Base-by-base conservation (phyloP, 768 basidiomycete species). In the Boletus subparvulus region DNA sequence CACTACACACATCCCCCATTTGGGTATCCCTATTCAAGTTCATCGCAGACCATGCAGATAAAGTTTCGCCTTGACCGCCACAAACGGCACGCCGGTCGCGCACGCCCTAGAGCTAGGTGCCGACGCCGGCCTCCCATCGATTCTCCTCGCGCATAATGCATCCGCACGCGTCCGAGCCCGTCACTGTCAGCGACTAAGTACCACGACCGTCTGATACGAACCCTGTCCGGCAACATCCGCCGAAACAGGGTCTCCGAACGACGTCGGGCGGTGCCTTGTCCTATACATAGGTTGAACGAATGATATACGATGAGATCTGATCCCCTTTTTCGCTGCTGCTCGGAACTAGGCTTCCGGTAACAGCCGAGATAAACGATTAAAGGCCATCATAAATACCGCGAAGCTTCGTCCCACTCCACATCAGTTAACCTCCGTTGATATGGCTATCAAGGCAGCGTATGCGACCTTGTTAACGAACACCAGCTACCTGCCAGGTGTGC, bases 381-480 rank as follows among this genome's bases (percentile, higher is more conserved):
- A 28, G 28, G 6, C 6, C 28, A 28, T 28, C 28, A 6, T 28
- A 28, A 4, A 28, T 28, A 28, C 28, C 28, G 30, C 3, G 6
- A 28, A 11, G 32, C 32, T 32, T 32, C 32, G 11, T 30, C 32
- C 32, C 10, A 11, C 32, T 32, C 1, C 32, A 32, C 10, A 32
- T 10, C 35, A 42, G 8, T 42, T 32, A 32, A 10, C 9, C 30
- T 32, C 32, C 32, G 24, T 50, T 9, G 41, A 63, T 13, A 78
- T 77, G 79, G 62, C 54, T 35, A 58, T 60, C 53, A 78, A 75
- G 42, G 78, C 73, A 50, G 90, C 87, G 16, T 97, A 84, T 76
- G 85, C 82, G 32, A 92, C 92, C 16, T 76, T 96, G 54, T 77
- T 95, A 64, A 94, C 94, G 40, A 85, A 83, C 60, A 69, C 74